Evolutionary conservation across 2,329 filamentous ascomycete species (phyloP).

Genomic region (Fusarium decemcellulare): DNA sequence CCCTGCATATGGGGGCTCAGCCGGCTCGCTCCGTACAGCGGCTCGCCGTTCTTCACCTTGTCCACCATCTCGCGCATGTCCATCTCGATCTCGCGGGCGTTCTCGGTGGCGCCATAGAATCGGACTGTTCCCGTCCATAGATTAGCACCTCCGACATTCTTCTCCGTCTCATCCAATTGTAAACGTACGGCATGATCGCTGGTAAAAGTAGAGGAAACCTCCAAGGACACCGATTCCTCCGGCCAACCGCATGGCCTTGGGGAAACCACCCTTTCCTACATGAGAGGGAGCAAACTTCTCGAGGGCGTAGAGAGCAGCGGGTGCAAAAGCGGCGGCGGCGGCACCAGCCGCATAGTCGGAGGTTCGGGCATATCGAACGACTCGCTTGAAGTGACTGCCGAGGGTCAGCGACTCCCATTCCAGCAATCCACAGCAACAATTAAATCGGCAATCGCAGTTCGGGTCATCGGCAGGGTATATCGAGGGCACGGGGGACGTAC

Average conservation of each 20-base stretch:
- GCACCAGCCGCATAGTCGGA: conserved; percentile 83
- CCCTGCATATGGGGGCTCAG: conserved; percentile 94
- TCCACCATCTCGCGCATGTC: conserved; percentile 99
- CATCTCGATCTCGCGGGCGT: conserved; percentile 91
- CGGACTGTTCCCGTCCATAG: conserved; percentile 72
- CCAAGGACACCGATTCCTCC: conserved; percentile 80
- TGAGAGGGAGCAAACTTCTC: conserved; percentile 89
- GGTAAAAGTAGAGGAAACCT: conserved; percentile 88
- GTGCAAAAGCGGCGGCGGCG: conserved; percentile 78
- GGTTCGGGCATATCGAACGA: conserved; percentile 86
- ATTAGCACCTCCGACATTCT: neutral
- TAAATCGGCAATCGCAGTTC: neutral
- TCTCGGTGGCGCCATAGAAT: conserved; percentile 96
- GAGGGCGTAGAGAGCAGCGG: conserved; percentile 81
- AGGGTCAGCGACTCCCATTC: conserved; percentile 46
- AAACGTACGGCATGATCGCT: conserved; percentile 83
- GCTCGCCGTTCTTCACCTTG: conserved; percentile 92
- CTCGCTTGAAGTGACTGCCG: conserved; percentile 88
- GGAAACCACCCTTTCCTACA: conserved; percentile 86
- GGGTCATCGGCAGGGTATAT: conserved; percentile 9
- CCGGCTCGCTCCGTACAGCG: conserved; percentile 86
- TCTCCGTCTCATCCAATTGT: neutral
- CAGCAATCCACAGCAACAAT: neutral
- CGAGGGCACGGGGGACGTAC: conserved; percentile 65
- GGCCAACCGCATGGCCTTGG: conserved; percentile 84